Evolutionary conservation across 202 grass and related monocot species (phyloP), one percentile per base, ranked within the genome.

Genomic region (Setaria italica): DNA sequence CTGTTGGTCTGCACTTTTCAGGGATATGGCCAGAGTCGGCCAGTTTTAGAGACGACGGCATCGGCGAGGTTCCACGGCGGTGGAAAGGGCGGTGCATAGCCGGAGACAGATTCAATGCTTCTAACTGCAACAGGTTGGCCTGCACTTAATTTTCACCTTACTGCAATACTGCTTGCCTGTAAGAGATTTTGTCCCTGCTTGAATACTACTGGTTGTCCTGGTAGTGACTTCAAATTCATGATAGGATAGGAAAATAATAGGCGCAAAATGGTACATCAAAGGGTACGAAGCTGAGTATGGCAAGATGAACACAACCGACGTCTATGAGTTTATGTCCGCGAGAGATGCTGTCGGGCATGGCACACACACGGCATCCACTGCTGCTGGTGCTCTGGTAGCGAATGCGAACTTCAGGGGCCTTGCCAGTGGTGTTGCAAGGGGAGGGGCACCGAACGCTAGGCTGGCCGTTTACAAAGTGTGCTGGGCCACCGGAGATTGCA

Each of bases 181-280:
- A 16, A 82, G 68, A 80, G 35, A 53, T 53, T 32, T 62, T 67
- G 5, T 21, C 17, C 60, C 29, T 72, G 4, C 4, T 51, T 85
- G 34, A 78, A 63, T 78, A 72, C 2, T 77, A 7, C 21, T 58
- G 2, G 34, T 17, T 89, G 76, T 78, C 69, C 56, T 84, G 84
- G 54, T 88, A 5, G 46, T 92, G 50, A 89, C 78, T 85, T 85
- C 69, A 77, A 70, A 82, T 93, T 91, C 87, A 89, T 90, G 72
- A 88, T 92, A 95, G 93, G 81, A 87, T 89, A 99, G 96, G 88
- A 99, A 99, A 99, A 96, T 99, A 89, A 99, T 99, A 73, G 96
- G 96, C 32, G 96, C 93, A 41, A 93, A 86, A 71, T 99, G 97
- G 97, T 99, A 92, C 68, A 56, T 94, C 63, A 95, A 92, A 87